phyloP scores from a whole-genome alignment of 192 early-diverging fungal genomes.

The Umbelopsis isabellina region DNA sequence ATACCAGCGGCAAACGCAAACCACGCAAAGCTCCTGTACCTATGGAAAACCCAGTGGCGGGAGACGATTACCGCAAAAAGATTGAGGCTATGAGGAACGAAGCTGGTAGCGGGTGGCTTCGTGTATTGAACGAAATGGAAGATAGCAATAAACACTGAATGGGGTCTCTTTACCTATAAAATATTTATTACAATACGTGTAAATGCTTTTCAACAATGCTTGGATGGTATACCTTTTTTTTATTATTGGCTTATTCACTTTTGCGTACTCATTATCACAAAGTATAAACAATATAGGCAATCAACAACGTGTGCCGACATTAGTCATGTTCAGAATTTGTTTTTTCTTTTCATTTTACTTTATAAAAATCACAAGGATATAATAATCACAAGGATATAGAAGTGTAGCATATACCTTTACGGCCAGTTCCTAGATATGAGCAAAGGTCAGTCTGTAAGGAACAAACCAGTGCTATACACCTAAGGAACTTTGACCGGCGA shows the following conservation, averaged over 20 bases:
- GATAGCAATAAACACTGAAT: constrained; percentile 5
- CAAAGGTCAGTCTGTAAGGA: constrained; percentile 14
- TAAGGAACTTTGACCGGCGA: constrained; percentile 6
- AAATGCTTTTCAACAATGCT: too few relatives aligned
- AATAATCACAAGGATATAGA: not conserved
- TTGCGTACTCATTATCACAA: not conserved
- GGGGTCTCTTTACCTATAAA: not conserved
- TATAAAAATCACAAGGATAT: not conserved
- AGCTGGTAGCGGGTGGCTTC: constrained; percentile 56
- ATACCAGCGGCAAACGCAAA: constrained; percentile 1
- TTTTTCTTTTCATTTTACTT: not conserved
- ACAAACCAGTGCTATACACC: constrained; percentile 6
- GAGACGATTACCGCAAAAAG: constrained; percentile 48
- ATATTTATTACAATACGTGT: not conserved
- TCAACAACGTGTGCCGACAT: not conserved
- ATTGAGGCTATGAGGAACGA: constrained; percentile 57
- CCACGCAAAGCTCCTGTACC: not conserved
- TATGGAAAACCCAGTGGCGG: constrained; percentile 19
- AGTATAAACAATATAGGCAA: not conserved
- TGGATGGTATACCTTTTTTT: too few relatives aligned
- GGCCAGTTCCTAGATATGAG: constrained; percentile 3
- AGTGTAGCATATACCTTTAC: constrained; percentile 6
- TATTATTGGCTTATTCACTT: too few relatives aligned
- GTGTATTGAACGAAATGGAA: constrained; percentile 57
- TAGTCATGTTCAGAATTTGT: constrained; percentile 1